Percentiles rank a stretch among this genome's conserved stretches.
Conservation (phyloP, 192 early-diverging fungal species). For the Coemansia sp. region DNA sequence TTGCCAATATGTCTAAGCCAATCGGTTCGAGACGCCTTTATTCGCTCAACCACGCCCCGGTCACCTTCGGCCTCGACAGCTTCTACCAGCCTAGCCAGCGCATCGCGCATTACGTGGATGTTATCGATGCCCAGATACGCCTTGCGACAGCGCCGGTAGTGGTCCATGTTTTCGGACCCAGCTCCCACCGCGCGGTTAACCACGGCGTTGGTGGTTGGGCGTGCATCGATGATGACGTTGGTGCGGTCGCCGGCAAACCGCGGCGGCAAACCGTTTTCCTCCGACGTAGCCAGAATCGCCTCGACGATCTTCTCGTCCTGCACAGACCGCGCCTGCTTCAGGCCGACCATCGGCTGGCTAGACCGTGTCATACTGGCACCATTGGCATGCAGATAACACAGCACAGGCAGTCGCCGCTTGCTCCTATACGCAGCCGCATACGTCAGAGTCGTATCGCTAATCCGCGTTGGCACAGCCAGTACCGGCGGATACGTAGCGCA, state of each 20-base stretch:
- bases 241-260: conserved; percentile 54
- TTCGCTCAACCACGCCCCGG: conserved; percentile 52
- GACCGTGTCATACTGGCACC: conserved; percentile 88
- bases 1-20: conserved; percentile 88
- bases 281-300: conserved; percentile 74
- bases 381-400: conserved; percentile 88
- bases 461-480: conserved; percentile 80
- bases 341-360: conserved; percentile 93
- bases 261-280: conserved; percentile 52
- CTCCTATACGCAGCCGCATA: conserved; percentile 89
- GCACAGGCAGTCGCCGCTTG: conserved; percentile 84
- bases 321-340: conserved; percentile 91
- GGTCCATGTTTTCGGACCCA: conserved; percentile 92
- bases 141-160: conserved; percentile 87
- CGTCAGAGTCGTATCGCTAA: conserved; percentile 85
- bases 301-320: conserved; percentile 98
- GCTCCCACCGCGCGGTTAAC: conserved; percentile 90
- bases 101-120: conserved; percentile 97
- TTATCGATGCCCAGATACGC: conserved; percentile 93
- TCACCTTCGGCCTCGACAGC: conserved; percentile 19
- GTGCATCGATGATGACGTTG: conserved; percentile 93
- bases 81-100: conserved; percentile 77
- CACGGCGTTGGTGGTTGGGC: conserved; percentile 92
- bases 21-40: conserved; percentile 65
- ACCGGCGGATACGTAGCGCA: conserved; percentile 85